phyloP scores from a whole-genome alignment of 2,329 filamentous ascomycete species.

The Periconia macrospinosa region DNA sequence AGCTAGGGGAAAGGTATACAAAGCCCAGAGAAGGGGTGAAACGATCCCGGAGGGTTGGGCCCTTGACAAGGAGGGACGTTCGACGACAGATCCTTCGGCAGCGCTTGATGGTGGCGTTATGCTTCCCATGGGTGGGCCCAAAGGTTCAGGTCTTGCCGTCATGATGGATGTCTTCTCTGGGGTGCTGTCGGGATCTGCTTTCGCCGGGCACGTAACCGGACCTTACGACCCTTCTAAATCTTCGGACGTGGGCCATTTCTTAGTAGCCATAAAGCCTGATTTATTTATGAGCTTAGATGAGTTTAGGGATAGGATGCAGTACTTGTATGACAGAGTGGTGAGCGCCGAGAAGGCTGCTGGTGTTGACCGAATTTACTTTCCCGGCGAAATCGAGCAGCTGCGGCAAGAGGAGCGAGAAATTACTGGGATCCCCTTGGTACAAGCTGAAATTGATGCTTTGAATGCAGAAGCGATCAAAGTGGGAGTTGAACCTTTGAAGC shows the following conservation, averaged over 20 bases:
- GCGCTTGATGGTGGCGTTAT: slow-evolving; percentile 69
- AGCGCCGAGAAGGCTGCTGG: slow-evolving; percentile 56
- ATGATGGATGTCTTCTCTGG: slow-evolving; percentile 93
- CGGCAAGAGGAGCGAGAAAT: slow-evolving; percentile 45
- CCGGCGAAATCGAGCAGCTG: slow-evolving; percentile 60
- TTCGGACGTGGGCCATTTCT: slow-evolving; percentile 74
- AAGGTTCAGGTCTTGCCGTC: slow-evolving; percentile 74
- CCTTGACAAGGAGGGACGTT: slow-evolving; percentile 68
- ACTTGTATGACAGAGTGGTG: slow-evolving; percentile 59
- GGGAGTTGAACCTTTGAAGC: slow-evolving; percentile 24
- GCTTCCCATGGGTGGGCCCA: slow-evolving; percentile 84
- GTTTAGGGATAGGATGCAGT: slow-evolving; percentile 66
- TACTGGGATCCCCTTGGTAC: slow-evolving; percentile 53
- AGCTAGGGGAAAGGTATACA: slow-evolving; percentile 73
- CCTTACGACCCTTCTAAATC: slow-evolving; percentile 73
- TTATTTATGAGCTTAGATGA: slow-evolving; percentile 72
- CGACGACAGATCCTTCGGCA: slow-evolving; percentile 70
- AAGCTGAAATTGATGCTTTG: slow-evolving; percentile 52
- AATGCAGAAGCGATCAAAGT: slow-evolving; percentile 54
- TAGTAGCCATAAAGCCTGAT: slow-evolving; percentile 68
- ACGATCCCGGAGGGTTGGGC: slow-evolving; percentile 76
- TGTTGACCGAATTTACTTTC: slow-evolving; percentile 60
- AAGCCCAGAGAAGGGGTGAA: slow-evolving; percentile 67
- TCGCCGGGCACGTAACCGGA: slow-evolving; percentile 74
- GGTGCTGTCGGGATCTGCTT: slow-evolving; percentile 72